Evolutionary conservation across 768 basidiomycete species (phyloP).

Genomic region (Arthromyces matolae): DNA sequence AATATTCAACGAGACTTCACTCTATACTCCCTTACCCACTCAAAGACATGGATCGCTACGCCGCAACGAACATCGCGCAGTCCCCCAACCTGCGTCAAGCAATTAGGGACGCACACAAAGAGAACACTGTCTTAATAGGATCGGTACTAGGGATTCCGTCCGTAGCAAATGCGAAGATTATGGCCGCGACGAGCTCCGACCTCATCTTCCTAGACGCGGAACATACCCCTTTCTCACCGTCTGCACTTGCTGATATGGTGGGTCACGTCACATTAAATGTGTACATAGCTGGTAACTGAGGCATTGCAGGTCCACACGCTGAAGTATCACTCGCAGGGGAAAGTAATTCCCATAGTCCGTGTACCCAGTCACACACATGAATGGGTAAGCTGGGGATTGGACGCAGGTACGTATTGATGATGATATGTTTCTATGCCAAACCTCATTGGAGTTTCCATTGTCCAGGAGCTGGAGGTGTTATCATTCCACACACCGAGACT

Average conservation of each 20-base stretch:
- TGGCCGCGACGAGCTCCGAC: constrained; percentile 4
- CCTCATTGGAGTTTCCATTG: too few species aligned
- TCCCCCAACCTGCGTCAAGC: constrained; percentile 7
- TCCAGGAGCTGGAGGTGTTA: constrained; percentile 2
- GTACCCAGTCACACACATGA: constrained; percentile 7
- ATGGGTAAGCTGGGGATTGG: constrained; percentile 4
- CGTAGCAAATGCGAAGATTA: constrained; percentile 3
- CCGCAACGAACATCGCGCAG: constrained; percentile 4
- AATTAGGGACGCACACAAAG: neutral
- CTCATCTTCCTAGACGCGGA: constrained; percentile 6
- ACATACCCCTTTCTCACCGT: too few species aligned
- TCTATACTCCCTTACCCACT: too few species aligned
- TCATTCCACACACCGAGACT: too few species aligned
- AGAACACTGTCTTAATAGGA: neutral
- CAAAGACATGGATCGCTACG: constrained; percentile 9
- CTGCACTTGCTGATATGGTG: constrained; percentile 1
- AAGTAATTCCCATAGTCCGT: constrained; percentile 3
- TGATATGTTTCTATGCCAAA: neutral
- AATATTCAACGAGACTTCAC: too few species aligned
- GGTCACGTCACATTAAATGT: too few species aligned
- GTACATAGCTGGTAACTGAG: too few species aligned
- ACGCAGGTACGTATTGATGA: neutral
- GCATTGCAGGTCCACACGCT: constrained; percentile 1
- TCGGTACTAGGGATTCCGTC: constrained; percentile 1
- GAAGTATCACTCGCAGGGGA: constrained; percentile 5